Evolutionary conservation across 2,329 filamentous ascomycete genomes (phyloP), one percentile per base, ranked within the genome.

Genomic region (Onygenales sp.): DNA sequence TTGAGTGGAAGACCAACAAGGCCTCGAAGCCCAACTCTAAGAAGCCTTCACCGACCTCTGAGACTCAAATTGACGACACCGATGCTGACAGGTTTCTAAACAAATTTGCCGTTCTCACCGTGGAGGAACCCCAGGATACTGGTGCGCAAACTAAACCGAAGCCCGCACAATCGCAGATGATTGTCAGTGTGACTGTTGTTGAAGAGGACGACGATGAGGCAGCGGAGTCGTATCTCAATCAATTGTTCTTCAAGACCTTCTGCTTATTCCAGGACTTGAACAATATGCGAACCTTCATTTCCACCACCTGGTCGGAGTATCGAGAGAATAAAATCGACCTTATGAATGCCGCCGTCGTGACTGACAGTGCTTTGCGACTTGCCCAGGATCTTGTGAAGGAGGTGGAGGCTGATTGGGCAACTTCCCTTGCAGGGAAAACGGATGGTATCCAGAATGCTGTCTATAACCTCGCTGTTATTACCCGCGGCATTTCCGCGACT

Each of bases 121-220:
- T 74, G 10, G 63, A 73, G 42, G 72, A 75, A 27, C 64, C 70
- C 1, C 75, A 74, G 56, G 42, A 70, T 4, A 57, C 67, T 11
- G 63, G 66, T 7, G 64, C 68, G 0, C 59, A 67, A 43, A 45
- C 64, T 7, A 56, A 63, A 41, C 59, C 57, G 36, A 41, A n/a
- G 10, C 21, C 64, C 59, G 54, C 13, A 21, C 13, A 17, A 13
- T 51, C 58, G 51, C 5, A 21, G 32, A 42, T 48, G 2, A 17
- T 39, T 21, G 52, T 39, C 5, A 32, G 44, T 11, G 55, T 59
- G 5, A 52, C 58, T 1, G 73, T 73, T 54, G 64, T 69, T 51
- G 64, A 64, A 10, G 69, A 73, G 55, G 43, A 67, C 72, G 35
- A 56, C n/a, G 33, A 55, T 5, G 57, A 59, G 17, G n/a, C 53